phyloP scores from a whole-genome alignment of 2,329 filamentous ascomycete species.

The Epichloe sibirici region DNA sequence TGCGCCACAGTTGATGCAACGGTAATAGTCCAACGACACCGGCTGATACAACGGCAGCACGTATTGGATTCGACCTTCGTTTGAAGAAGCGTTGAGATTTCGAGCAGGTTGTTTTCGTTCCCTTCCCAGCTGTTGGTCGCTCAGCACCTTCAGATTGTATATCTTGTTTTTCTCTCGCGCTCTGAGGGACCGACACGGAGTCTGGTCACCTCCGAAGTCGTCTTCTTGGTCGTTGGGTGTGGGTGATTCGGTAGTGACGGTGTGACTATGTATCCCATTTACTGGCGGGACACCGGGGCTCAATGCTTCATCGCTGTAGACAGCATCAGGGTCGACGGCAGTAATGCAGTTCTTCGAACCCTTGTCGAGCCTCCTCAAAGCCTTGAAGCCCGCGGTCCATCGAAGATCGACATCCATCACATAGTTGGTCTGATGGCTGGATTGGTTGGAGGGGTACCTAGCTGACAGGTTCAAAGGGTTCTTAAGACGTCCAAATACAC shows the following conservation, averaged over 20 bases:
- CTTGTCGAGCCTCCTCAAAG: conserved; percentile 23
- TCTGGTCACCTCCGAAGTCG: conserved; percentile 33
- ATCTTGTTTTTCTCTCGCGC: conserved; percentile 34
- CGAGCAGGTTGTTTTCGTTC: conserved; percentile 29
- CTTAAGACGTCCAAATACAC: conserved; percentile 30
- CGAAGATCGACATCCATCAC: conserved; percentile 36
- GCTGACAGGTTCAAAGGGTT: conserved; percentile 20
- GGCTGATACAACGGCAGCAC: conserved; percentile 30
- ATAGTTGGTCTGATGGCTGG: conserved; percentile 27
- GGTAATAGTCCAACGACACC: conserved; percentile 34
- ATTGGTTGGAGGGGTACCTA: conserved; percentile 13
- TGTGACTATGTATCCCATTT: conserved; percentile 11
- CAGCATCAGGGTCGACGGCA: conserved; percentile 24
- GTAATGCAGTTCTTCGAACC: conserved; percentile 33
- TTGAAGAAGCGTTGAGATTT: conserved; percentile 13
- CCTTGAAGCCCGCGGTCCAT: conserved; percentile 30
- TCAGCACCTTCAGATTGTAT: conserved; percentile 49
- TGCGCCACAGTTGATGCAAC: conserved; percentile 39
- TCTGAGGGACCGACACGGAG: conserved; percentile 39
- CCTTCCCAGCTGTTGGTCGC: conserved; percentile 43
- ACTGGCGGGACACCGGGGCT: conserved; percentile 10
- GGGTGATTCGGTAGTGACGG: conserved; percentile 15
- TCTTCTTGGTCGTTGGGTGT: conserved; percentile 31
- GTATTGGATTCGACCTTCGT: conserved; percentile 34
- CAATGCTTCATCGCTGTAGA: conserved; percentile 13